Conservation (phyloP, 2,329 filamentous ascomycete genomes). For the Xylaria digitata region DNA sequence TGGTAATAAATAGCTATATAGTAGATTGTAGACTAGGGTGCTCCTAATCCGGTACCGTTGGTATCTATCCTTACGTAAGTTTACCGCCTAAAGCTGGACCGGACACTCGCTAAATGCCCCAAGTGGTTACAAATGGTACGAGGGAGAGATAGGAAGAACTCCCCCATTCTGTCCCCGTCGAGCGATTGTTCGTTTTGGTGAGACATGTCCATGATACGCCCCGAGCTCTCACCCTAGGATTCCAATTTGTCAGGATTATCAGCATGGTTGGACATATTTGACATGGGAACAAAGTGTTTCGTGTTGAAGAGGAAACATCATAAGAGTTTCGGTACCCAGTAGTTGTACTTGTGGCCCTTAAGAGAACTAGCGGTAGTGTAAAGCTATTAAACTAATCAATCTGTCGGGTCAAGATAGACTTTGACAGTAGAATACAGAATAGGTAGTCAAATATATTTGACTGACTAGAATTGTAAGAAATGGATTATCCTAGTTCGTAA, state of each 20-base stretch:
- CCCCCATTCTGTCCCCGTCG: neutral
- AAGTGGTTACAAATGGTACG: constrained; percentile 9
- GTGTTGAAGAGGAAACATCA: constrained; percentile 1
- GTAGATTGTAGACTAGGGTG: neutral
- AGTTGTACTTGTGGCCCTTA: neutral
- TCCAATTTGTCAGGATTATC: neutral
- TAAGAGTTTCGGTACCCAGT: neutral
- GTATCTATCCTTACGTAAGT: constrained; percentile 4
- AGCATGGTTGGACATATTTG: constrained; percentile 13
- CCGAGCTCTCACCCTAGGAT: constrained; percentile 10
- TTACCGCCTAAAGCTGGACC: neutral
- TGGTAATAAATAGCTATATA: too few relatives aligned
- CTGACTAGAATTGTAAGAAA: neutral
- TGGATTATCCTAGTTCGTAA: neutral
- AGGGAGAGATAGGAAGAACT: neutral
- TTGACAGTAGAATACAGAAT: neutral
- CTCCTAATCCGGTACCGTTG: constrained; percentile 8
- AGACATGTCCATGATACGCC: constrained; percentile 9
- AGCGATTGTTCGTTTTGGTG: constrained; percentile 8
- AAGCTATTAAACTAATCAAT: neutral
- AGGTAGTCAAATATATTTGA: neutral
- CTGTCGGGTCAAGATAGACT: constrained; percentile 10
- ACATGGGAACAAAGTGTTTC: constrained; percentile 6
- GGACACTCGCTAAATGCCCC: neutral
- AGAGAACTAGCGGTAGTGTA: neutral